These are phyloP conservation scores for Pythium grandisporangium DNA, from an alignment of 352 stramenopile species.

Conservation along the genomic window DNA sequence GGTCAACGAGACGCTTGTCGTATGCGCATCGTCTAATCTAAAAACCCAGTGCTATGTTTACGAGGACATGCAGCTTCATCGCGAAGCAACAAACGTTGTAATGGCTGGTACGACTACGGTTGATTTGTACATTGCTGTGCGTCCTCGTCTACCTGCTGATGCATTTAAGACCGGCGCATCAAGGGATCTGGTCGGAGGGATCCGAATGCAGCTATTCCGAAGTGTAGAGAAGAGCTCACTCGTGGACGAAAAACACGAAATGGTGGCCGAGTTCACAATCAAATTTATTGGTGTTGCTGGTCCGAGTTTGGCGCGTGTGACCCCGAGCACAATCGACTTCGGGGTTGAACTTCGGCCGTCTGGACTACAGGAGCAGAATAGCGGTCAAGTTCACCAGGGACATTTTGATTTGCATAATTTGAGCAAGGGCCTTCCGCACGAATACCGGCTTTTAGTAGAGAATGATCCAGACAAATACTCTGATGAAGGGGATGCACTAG, in stretches of 20 bases:
- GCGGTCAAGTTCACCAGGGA: conserved; percentile 45
- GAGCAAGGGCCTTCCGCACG: conserved; percentile 67
- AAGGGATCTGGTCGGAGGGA: conserved; percentile 77
- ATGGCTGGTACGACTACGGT: conserved; percentile 51
- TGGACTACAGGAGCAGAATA: too few relatives aligned
- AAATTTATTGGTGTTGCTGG: conserved; percentile 83
- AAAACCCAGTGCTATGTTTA: conserved; percentile 88
- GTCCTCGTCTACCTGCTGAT: conserved; percentile 67
- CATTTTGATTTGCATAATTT: conserved; percentile 74
- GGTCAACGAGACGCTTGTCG: conserved; percentile 57
- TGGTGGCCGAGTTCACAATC: conserved; percentile 82
- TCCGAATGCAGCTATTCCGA: conserved; percentile 80
- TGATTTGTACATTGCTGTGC: conserved; percentile 75
- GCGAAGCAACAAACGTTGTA: conserved; percentile 65
- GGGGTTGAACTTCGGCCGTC: conserved; percentile 62
- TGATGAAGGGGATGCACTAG: conserved; percentile 64
- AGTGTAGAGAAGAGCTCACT: conserved; percentile 6
- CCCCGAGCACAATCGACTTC: conserved; percentile 62
- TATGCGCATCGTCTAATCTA: conserved; percentile 80
- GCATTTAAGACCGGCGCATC: conserved; percentile 71
- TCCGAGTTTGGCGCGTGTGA: conserved; percentile 66
- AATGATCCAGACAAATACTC: conserved; percentile 58
- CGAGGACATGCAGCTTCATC: conserved; percentile 58
- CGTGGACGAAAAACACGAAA: conserved; percentile 45
- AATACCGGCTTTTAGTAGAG: conserved; percentile 68